These are phyloP conservation scores for Thermothielavioides terrestris DNA, from an alignment of 495 filamentous ascomycete genomes.

Conservation along the genomic window DNA sequence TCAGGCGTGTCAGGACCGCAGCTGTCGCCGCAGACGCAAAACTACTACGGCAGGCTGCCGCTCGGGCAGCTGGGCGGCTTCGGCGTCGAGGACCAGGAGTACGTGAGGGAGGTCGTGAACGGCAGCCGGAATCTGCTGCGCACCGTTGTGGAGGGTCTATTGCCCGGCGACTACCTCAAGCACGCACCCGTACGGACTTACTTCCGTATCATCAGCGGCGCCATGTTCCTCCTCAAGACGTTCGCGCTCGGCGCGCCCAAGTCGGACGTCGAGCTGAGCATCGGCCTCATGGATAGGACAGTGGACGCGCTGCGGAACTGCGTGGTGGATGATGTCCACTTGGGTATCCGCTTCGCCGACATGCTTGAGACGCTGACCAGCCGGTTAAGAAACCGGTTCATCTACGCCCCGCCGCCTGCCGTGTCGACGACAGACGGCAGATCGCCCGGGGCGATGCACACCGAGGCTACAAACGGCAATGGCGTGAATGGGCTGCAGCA, in stretches of 20 bases:
- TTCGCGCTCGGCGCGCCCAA: conserved; percentile 89
- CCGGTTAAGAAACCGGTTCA: conserved; percentile 64
- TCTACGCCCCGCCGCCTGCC: conserved; percentile 44
- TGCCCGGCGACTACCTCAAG: conserved; percentile 75
- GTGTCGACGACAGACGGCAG: conserved; percentile 28
- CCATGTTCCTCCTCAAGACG: conserved; percentile 89
- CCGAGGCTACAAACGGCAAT: conserved; percentile 16
- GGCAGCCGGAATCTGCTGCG: conserved; percentile 75
- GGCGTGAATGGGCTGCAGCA: conserved; percentile 18
- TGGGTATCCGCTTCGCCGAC: conserved; percentile 91
- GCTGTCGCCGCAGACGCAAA: conserved; percentile 50
- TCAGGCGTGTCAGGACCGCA: conserved; percentile 36
- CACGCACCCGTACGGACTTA: conserved; percentile 90
- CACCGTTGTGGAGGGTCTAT: conserved; percentile 73
- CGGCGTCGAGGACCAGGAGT: conserved; percentile 57
- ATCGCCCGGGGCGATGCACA: conserved; percentile 26
- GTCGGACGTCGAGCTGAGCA: conserved; percentile 73
- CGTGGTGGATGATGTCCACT: conserved; percentile 91
- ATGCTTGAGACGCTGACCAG: conserved; percentile 73
- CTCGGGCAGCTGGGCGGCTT: conserved; percentile 49
- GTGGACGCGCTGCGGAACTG: conserved; percentile 72
- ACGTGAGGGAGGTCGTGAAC: conserved; percentile 81
- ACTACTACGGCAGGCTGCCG: conserved; percentile 48
- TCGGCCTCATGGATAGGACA: conserved; percentile 71
- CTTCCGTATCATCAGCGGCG: conserved; percentile 87